Conservation (phyloP, 176 grass and related monocot genomes). For the bread wheat (Triticum aestivum) region DNA sequence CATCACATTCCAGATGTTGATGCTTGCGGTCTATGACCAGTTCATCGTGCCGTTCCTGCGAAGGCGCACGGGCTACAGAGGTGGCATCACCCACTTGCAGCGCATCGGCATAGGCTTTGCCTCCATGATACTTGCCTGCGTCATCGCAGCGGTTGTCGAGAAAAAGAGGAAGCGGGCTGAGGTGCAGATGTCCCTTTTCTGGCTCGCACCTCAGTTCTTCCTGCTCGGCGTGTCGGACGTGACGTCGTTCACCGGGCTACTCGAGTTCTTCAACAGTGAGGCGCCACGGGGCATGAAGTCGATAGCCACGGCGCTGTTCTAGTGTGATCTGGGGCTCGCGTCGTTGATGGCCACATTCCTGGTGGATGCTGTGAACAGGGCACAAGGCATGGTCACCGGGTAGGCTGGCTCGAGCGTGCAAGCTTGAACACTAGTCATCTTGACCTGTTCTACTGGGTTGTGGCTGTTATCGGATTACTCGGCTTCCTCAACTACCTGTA, state of each 20-base stretch:
- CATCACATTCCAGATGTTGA: slow-evolving; percentile 59
- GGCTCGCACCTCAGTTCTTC: slow-evolving; percentile 69
- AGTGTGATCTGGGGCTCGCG: slow-evolving; percentile 45
- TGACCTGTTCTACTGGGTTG: slow-evolving; percentile 64
- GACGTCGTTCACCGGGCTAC: slow-evolving; percentile 62
- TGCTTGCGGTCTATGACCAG: slow-evolving; percentile 63
- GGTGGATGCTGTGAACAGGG: slow-evolving; percentile 36
- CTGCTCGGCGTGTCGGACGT: slow-evolving; percentile 60
- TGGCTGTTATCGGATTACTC: slow-evolving; percentile 35
- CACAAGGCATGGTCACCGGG: slow-evolving; percentile 35
- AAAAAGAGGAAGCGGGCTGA: not conserved
- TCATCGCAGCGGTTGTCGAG: slow-evolving; percentile 60
- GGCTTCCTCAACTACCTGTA: slow-evolving; percentile 60
- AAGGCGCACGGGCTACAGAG: slow-evolving; percentile 50
- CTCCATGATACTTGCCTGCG: slow-evolving; percentile 32
- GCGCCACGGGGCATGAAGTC: slow-evolving; percentile 67
- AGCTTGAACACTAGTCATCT: slow-evolving; percentile 53
- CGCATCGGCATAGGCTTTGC: slow-evolving; percentile 64
- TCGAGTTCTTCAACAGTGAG: slow-evolving; percentile 86
- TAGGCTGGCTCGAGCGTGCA: slow-evolving; percentile 63
- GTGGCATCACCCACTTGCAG: slow-evolving; percentile 72
- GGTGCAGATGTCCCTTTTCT: slow-evolving; percentile 54
- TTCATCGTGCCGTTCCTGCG: slow-evolving; percentile 55
- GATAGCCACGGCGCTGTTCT: slow-evolving; percentile 58
- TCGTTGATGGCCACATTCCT: slow-evolving; percentile 48